Conservation (phyloP, 768 basidiomycete species). For the Rhodotorula paludigena region DNA sequence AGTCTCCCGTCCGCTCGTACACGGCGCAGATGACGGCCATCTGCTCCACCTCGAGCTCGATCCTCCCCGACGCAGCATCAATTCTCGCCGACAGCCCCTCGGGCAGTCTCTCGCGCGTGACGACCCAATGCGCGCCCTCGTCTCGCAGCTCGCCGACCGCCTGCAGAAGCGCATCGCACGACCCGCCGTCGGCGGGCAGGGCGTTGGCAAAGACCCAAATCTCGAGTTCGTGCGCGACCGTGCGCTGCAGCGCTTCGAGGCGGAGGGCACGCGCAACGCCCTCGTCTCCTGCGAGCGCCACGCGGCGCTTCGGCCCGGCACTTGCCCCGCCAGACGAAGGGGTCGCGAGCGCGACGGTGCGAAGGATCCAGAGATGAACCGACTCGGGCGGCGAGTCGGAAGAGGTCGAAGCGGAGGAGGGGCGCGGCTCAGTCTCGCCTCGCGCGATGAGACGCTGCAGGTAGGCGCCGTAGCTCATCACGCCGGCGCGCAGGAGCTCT, state of each 20-base stretch:
- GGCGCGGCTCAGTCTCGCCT: constrained; percentile 30
- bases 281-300: not conserved
- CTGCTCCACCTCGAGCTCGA: not conserved
- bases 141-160: not conserved
- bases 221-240: not conserved
- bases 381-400: not conserved
- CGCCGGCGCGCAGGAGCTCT: constrained; percentile 28
- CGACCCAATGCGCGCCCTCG: constrained; percentile 5
- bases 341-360: constrained; percentile 3
- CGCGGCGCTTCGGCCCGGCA: not conserved
- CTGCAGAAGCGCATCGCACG: not conserved
- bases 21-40: constrained; percentile 12
- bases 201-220: not conserved
- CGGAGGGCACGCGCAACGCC: not conserved
- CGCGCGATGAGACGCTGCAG: constrained; percentile 39
- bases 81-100: constrained; percentile 2
- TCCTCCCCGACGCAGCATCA: not conserved
- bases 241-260: not conserved
- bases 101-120: constrained; percentile 19
- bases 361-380: constrained; percentile 24
- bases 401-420: not conserved
- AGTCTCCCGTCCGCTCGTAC: constrained; percentile 3
- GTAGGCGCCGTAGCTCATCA: constrained; percentile 25
- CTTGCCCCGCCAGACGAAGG: too few species aligned
- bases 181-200: not conserved